Percentiles rank a stretch among this genome's conserved stretches.
phyloP scores from a whole-genome alignment of 441 rosid genomes.

The Populus hybrid region DNA sequence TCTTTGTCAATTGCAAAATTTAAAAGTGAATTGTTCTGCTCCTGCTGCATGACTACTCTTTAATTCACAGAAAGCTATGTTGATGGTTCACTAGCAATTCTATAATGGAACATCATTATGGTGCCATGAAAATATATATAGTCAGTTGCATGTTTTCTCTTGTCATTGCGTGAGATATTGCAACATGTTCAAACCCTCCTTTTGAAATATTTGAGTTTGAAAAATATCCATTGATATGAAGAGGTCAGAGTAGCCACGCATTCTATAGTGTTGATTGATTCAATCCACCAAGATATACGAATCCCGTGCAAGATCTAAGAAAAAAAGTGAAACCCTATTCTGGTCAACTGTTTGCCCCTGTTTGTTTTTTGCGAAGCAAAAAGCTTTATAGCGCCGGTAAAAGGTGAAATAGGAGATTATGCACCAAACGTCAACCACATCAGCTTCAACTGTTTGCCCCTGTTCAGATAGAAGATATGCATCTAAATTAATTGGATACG shows the following conservation, averaged over 20 bases:
- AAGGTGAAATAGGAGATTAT: too few relatives aligned
- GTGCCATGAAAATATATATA: too few relatives aligned
- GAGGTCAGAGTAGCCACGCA: neutral
- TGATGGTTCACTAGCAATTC: too few relatives aligned
- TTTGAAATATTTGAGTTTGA: neutral
- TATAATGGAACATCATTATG: too few relatives aligned
- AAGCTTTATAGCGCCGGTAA: too few relatives aligned
- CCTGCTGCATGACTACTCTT: neutral
- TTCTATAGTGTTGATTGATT: neutral
- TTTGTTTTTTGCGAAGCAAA: too few relatives aligned
- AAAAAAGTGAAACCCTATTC: too few relatives aligned
- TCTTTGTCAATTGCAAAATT: neutral
- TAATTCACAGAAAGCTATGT: too few relatives aligned
- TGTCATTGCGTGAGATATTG: neutral
- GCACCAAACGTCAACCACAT: too few relatives aligned
- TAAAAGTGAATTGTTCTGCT: neutral
- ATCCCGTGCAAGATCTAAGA: neutral
- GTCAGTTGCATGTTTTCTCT: too few relatives aligned
- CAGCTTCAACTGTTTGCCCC: too few relatives aligned
- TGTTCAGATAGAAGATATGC: neutral
- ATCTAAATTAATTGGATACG: neutral
- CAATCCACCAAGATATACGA: neutral
- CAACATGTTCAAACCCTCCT: neutral
- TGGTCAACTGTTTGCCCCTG: neutral
- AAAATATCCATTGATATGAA: neutral